Evolutionary conservation across 2,329 filamentous ascomycete species (phyloP).

Genomic region (Verticillium isaacii): DNA sequence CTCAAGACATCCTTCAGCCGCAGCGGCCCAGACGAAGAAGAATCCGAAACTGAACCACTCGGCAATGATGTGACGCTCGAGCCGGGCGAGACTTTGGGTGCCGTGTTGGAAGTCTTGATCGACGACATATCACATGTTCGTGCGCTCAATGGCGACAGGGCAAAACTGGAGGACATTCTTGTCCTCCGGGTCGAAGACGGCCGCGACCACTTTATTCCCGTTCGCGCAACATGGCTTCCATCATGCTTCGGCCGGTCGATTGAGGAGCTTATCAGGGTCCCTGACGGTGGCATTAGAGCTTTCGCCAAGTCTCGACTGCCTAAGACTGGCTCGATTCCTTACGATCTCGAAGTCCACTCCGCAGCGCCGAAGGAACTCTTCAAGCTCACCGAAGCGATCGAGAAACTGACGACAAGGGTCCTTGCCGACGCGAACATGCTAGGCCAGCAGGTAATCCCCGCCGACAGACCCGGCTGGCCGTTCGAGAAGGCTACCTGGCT

Average conservation of each 20-base stretch:
- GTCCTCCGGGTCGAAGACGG: conserved; percentile 80
- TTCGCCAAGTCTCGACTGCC: conserved; percentile 30
- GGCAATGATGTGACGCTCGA: conserved; percentile 61
- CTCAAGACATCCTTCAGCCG: conserved; percentile 62
- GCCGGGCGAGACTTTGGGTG: conserved; percentile 76
- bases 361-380: conserved; percentile 88
- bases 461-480: conserved; percentile 54
- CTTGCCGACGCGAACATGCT: conserved; percentile 60
- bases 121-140: conserved; percentile 59
- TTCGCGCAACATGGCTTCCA: conserved; percentile 73
- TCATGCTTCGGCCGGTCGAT: conserved; percentile 81
- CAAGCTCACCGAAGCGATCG: conserved; percentile 77
- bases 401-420: conserved; percentile 49
- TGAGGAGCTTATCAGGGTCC: conserved; percentile 82
- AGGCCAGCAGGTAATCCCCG: conserved; percentile 45
- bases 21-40: conserved; percentile 32
- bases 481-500: conserved; percentile 40
- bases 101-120: conserved; percentile 64
- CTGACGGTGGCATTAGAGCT: conserved; percentile 69
- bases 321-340: conserved; percentile 45
- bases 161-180: conserved; percentile 75
- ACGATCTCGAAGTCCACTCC: conserved; percentile 58
- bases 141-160: conserved; percentile 64
- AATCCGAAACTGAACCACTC: conserved; percentile 20
- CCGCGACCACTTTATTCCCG: conserved; percentile 84